phyloP scores from a whole-genome alignment of 805 yeast genomes.

The Ogataea methylovora region DNA sequence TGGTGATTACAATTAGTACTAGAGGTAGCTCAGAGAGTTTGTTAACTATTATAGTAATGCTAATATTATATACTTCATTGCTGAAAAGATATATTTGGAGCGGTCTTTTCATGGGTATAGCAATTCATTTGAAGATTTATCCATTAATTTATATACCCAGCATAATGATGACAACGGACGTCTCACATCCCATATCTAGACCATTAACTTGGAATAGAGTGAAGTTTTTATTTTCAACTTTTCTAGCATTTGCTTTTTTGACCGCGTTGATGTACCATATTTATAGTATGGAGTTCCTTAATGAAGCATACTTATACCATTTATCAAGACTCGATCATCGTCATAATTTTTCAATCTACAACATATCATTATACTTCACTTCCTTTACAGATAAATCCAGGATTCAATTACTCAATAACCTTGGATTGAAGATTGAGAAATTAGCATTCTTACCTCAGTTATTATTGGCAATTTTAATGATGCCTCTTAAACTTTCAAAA shows the following conservation, averaged over 20 bases:
- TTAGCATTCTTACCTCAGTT: slow-evolving; percentile 85
- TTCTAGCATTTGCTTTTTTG: slow-evolving; percentile 35
- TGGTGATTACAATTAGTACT: slow-evolving; percentile 89
- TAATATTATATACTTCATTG: slow-evolving; percentile 42
- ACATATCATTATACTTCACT: slow-evolving; percentile 59
- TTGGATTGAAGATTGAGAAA: slow-evolving; percentile 20
- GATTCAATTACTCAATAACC: slow-evolving; percentile 4
- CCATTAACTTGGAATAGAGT: slow-evolving; percentile 38
- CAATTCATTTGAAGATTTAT: slow-evolving; percentile 86
- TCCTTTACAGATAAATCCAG: slow-evolving; percentile 29
- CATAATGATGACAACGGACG: slow-evolving; percentile 33
- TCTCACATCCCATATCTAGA: slow-evolving; percentile 22
- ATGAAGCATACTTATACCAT: slow-evolving; percentile 80
- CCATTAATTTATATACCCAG: slow-evolving; percentile 87
- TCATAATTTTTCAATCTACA: slow-evolving; percentile 89
- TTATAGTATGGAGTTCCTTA: slow-evolving; percentile 71
- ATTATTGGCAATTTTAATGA: slow-evolving; percentile 42
- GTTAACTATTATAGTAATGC: slow-evolving; percentile 67
- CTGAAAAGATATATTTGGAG: slow-evolving; percentile 23
- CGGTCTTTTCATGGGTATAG: slow-evolving; percentile 57
- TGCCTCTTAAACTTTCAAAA: slow-evolving; percentile 41
- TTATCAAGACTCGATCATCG: slow-evolving; percentile 82
- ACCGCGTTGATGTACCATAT: slow-evolving; percentile 54
- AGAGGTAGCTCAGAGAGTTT: slow-evolving; percentile 93
- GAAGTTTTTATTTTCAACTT: slow-evolving; percentile 31